Percentiles rank a stretch among this genome's conserved stretches.
Evolutionary conservation across 2,329 filamentous ascomycete species (phyloP).

Genomic region (Byssoonygena ceratinophila): DNA sequence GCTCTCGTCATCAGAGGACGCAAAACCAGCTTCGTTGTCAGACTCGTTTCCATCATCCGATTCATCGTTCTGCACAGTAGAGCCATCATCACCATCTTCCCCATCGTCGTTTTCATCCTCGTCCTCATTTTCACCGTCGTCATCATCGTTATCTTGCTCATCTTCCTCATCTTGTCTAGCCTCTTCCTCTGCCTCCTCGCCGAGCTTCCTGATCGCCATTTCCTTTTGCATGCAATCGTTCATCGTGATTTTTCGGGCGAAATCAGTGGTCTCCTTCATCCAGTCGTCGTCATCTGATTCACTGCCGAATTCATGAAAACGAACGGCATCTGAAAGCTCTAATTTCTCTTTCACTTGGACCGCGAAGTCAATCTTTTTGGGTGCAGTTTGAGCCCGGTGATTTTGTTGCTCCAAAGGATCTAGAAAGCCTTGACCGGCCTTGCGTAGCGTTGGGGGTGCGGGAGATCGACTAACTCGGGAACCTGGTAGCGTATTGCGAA

Average conservation of each 20-base stretch:
- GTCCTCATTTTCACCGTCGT: slow-evolving; percentile 58
- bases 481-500: slow-evolving; percentile 20
- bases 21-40: slow-evolving; percentile 64
- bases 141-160: slow-evolving; percentile 41
- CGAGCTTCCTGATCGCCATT: slow-evolving; percentile 73
- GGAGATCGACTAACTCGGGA: slow-evolving; percentile 33
- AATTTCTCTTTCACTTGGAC: slow-evolving; percentile 24
- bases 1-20: slow-evolving; percentile 57
- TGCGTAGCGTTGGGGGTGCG: slow-evolving; percentile 22
- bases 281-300: slow-evolving; percentile 79
- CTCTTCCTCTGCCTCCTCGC: slow-evolving; percentile 84
- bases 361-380: background rate
- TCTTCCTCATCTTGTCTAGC: slow-evolving; percentile 63
- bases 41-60: slow-evolving; percentile 63
- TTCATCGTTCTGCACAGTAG: slow-evolving; percentile 11
- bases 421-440: background rate
- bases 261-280: slow-evolving; percentile 60
- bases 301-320: slow-evolving; percentile 86
- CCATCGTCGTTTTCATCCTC: slow-evolving; percentile 45
- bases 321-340: slow-evolving; percentile 34
- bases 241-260: slow-evolving; percentile 66
- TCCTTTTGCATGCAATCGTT: slow-evolving; percentile 85
- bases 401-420: background rate
- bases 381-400: background rate
- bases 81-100: slow-evolving; percentile 40